These are phyloP conservation scores for Hanseniaspora sp. DNA, from an alignment of 1,139 yeast genomes.

Conservation along the genomic window DNA sequence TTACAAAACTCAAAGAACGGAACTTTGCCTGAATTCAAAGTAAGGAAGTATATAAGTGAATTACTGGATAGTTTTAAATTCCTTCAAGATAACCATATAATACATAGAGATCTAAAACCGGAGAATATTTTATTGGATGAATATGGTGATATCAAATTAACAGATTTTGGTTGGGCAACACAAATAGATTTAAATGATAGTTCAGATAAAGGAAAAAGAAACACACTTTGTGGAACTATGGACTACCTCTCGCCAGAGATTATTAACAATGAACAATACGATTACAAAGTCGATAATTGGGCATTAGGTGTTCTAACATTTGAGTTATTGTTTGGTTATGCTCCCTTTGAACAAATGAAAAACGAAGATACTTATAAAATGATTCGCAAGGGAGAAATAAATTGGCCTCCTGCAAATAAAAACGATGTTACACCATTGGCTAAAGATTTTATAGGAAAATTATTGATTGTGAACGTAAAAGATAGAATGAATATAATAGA, in stretches of 20 bases:
- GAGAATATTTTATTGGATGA: constrained; percentile 73
- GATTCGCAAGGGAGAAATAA: constrained; percentile 16
- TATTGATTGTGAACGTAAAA: constrained; percentile 56
- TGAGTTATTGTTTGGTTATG: constrained; percentile 77
- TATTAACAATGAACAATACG: constrained; percentile 76
- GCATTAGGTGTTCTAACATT: constrained; percentile 79
- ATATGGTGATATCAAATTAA: constrained; percentile 62
- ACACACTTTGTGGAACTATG: constrained; percentile 87
- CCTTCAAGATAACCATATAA: constrained; percentile 65
- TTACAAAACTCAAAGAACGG: constrained; percentile 42
- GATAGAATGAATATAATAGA: constrained; percentile 51
- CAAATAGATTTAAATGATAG: constrained; percentile 30
- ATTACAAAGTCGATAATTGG: constrained; percentile 78
- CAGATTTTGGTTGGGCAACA: constrained; percentile 97
- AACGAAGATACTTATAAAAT: constrained; percentile 66
- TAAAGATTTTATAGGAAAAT: constrained; percentile 50
- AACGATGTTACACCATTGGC: constrained; percentile 55
- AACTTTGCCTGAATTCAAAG: constrained; percentile 58
- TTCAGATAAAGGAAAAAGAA: constrained; percentile 42
- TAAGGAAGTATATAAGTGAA: constrained; percentile 72
- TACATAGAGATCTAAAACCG: constrained; percentile 88
- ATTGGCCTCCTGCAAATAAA: constrained; percentile 20
- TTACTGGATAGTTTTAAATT: constrained; percentile 69
- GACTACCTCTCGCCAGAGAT: constrained; percentile 94
- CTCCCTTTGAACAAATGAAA: constrained; percentile 82